Evolutionary conservation across 192 early-diverging fungal species (phyloP).

Genomic region (Umbelopsis sp.): DNA sequence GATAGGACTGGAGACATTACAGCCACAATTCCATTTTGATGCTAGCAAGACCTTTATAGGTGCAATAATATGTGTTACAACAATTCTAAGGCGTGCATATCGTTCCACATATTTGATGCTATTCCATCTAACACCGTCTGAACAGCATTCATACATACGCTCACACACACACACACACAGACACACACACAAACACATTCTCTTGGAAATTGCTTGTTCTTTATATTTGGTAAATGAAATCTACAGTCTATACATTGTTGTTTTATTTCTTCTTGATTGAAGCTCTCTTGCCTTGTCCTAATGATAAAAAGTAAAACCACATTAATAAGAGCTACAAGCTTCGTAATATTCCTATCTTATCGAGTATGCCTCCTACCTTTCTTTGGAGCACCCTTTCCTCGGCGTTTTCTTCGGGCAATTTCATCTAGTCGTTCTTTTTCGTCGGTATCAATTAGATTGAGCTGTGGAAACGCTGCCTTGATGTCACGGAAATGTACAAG

Average conservation of each 20-base stretch:
- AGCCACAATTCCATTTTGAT: background rate
- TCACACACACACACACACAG: background rate
- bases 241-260: slow-evolving; percentile 6
- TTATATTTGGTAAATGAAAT: slow-evolving; percentile 6
- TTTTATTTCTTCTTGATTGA: slow-evolving; percentile 55
- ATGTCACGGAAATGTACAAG: slow-evolving; percentile 53
- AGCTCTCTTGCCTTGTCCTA: slow-evolving; percentile 60
- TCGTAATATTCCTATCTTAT: background rate
- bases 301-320: slow-evolving; percentile 14
- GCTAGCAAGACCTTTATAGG: background rate
- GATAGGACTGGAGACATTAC: background rate
- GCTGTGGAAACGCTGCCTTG: slow-evolving; percentile 50
- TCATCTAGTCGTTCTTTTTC: slow-evolving; percentile 72
- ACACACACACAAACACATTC: background rate
- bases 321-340: background rate
- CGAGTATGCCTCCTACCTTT: slow-evolving; percentile 49
- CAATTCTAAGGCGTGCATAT: background rate
- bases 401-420: slow-evolving; percentile 64
- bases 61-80: background rate
- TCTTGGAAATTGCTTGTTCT: background rate
- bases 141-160: background rate
- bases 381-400: slow-evolving; percentile 80
- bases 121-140: background rate
- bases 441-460: slow-evolving; percentile 54
- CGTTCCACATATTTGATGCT: background rate